Evolutionary conservation across 306 rosid species (phyloP), one percentile per base, ranked within the genome.

Genomic region (Neltuma alba): DNA sequence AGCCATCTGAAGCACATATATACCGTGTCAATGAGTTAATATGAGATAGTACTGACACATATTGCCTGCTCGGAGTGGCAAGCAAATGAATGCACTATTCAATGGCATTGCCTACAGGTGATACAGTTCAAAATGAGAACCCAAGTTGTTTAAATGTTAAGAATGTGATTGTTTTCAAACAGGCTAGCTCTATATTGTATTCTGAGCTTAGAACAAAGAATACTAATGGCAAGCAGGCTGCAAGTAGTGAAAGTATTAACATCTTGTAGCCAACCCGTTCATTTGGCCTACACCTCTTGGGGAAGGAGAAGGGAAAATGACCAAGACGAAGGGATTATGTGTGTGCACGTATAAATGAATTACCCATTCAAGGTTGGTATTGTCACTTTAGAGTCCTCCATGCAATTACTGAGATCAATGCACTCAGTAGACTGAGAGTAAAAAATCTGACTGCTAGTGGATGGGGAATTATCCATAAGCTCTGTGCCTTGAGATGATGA

Each of bases 301-400:
- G 25, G 14, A 55, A 66, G 18, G 41, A 65, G 70, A 9, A 47
- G 33, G 27, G 60, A 28, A 80, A 10, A 25, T 73, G 21, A 14
- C 52, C 52, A 44, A 54, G 13, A 11, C n/a, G 9, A 54, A 72
- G 40, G 37, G 28, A 18, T 44, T 50, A 6, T 18, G 57, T 7
- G 61, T 8, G 27, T 11, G 58, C 0, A 62, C 45, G 66, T 64
- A 14, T 16, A 34, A 52, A 27, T 75, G 16, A 40, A 44, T 74
- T 88, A 94, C 98, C 98, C 98, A 81, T 94, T 92, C 85, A 94
- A 83, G 72, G 94, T 94, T 82, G 97, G 98, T 64, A 94, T 28
- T 2, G 91, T 89, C 76, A 94, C 70, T n/a, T 87, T 85, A 69
- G 94, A 80, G 82, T 89, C 86, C 44, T 92, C 86, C 97, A 94